Percentiles rank a stretch among this genome's conserved stretches.
These are phyloP conservation scores for Tritrichomonas foetus DNA, from an alignment of 208 protist genomes.

Conservation along the genomic window DNA sequence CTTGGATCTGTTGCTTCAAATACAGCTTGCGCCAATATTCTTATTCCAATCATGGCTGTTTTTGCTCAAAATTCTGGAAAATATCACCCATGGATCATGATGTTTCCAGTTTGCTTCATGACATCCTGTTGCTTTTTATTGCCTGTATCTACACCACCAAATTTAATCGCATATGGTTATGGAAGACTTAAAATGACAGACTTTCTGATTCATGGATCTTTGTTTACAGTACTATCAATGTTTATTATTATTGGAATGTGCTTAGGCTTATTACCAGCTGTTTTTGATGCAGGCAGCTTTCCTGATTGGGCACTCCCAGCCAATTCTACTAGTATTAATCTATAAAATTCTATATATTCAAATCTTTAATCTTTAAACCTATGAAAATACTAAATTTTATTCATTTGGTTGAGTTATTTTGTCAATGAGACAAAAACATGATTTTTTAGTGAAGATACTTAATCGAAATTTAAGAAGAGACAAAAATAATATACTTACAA, in stretches of 20 bases:
- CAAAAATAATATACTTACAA: too few relatives aligned
- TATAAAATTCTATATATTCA: too few relatives aligned
- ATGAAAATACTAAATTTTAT: too few relatives aligned
- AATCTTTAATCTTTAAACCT: too few relatives aligned
- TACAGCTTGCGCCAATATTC: too few relatives aligned
- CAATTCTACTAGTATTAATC: too few relatives aligned
- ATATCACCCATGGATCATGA: constrained; percentile 45
- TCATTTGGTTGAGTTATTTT: too few relatives aligned
- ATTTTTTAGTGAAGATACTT: too few relatives aligned
- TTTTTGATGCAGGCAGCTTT: background rate
- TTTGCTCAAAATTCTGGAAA: constrained; percentile 31
- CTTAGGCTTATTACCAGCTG: background rate
- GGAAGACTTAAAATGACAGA: constrained; percentile 30
- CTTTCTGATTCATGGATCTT: background rate
- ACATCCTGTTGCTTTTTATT: constrained; percentile 47
- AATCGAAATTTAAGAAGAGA: too few relatives aligned
- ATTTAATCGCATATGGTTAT: constrained; percentile 47
- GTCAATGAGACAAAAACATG: too few relatives aligned
- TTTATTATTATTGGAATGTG: background rate
- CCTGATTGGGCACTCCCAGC: background rate
- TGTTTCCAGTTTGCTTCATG: constrained; percentile 39
- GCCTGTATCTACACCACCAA: constrained; percentile 51
- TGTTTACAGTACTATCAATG: background rate
- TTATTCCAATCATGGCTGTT: constrained; percentile 39
- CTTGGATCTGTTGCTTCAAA: constrained; percentile 10